phyloP scores from a whole-genome alignment of 208 protist species.

The Angomonas ambiguus region DNA sequence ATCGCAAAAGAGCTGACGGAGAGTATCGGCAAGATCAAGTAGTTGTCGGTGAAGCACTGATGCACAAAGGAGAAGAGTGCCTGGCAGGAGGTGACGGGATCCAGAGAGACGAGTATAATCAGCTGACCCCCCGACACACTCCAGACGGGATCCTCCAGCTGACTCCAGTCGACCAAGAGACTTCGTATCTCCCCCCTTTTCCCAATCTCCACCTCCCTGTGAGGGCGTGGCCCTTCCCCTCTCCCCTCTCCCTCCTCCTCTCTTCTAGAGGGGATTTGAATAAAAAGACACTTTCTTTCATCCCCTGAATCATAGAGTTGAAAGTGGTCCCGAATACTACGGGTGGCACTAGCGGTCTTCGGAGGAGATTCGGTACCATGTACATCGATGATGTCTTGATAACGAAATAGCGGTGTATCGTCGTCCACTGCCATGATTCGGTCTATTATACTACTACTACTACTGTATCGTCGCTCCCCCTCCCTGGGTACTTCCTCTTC shows the following conservation, averaged over 20 bases:
- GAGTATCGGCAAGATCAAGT: background rate
- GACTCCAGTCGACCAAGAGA: background rate
- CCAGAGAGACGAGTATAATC: background rate
- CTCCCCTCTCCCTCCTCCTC: background rate
- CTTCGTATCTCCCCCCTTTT: background rate
- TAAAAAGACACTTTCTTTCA: background rate
- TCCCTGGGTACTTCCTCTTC: no score
- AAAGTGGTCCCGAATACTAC: no score
- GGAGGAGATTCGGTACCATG: no score
- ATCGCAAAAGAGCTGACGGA: background rate
- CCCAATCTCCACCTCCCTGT: background rate
- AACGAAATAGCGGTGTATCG: no score
- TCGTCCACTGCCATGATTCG: no score
- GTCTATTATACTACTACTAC: no score
- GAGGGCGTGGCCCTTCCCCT: background rate
- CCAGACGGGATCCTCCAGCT: background rate
- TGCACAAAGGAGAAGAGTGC: constrained; percentile 1
- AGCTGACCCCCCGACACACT: background rate
- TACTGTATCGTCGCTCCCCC: no score
- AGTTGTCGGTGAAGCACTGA: background rate
- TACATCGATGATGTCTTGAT: no score
- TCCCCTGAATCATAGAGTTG: no score
- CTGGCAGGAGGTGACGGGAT: background rate
- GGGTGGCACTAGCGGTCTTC: no score
- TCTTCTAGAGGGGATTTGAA: background rate